Evolutionary conservation across 2,329 filamentous ascomycete species (phyloP).

Genomic region (Colletotrichum truncatum): DNA sequence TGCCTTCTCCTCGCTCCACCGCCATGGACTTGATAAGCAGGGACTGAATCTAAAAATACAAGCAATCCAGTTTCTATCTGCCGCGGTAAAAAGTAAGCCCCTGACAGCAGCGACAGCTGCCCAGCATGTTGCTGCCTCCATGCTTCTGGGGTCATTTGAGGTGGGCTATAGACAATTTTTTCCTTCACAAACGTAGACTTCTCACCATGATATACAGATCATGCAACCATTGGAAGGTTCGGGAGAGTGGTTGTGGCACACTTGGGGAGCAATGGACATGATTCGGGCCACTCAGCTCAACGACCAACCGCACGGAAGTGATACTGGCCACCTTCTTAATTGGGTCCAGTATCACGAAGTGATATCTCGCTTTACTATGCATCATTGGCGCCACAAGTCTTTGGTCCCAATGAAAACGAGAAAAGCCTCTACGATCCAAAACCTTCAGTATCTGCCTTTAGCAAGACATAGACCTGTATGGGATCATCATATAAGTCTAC

Average conservation of each 20-base stretch:
- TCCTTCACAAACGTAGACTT: rapidly evolving
- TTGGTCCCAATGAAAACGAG: neutral
- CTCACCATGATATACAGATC: neutral
- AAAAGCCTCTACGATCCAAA: neutral
- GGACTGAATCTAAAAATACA: neutral
- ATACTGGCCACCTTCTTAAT: neutral
- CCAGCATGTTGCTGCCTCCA: neutral
- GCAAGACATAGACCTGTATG: neutral
- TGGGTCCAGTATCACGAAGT: conserved; percentile 15
- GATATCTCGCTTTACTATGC: neutral
- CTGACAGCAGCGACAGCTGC: neutral
- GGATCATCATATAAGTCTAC: neutral
- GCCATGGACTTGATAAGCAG: neutral
- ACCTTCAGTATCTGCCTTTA: neutral
- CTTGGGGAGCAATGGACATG: conserved; percentile 3
- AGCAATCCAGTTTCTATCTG: neutral
- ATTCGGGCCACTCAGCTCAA: neutral
- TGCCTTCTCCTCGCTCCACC: conserved; percentile 9
- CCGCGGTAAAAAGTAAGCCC: neutral
- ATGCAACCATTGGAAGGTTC: neutral
- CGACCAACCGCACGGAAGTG: neutral
- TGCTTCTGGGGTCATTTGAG: conserved; percentile 15
- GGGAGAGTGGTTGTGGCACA: conserved; percentile 8
- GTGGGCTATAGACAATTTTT: neutral
- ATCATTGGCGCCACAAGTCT: conserved; percentile 1